Conservation (phyloP, 2,329 filamentous ascomycete genomes). For the Clarireedia paspali region DNA sequence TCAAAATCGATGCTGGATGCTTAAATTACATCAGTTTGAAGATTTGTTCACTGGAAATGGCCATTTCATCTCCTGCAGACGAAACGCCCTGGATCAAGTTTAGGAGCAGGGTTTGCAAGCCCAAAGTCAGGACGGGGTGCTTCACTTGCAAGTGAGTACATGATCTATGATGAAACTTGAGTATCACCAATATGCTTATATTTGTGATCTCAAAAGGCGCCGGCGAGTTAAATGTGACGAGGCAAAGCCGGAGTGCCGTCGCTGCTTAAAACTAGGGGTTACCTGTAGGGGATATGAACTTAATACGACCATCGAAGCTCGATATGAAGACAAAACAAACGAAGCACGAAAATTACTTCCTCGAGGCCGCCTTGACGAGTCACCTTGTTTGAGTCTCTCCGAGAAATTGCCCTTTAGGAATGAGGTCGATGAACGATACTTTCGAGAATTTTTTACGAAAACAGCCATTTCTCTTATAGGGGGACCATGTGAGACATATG, state of each 20-base stretch:
- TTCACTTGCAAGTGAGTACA: conserved; percentile 11
- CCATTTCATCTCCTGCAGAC: background rate
- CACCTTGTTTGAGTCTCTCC: background rate
- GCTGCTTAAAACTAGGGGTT: conserved; percentile 1
- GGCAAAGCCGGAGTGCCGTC: conserved; percentile 3
- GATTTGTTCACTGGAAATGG: background rate
- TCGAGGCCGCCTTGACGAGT: background rate
- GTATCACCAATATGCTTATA: background rate
- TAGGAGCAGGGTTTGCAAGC: conserved; percentile 2
- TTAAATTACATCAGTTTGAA: too few species aligned
- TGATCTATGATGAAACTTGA: background rate
- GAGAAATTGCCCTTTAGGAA: conserved; percentile 20
- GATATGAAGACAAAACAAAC: background rate
- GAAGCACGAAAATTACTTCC: background rate
- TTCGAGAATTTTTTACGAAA: conserved; percentile 4
- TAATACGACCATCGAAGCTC: background rate
- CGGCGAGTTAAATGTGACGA: conserved; percentile 9
- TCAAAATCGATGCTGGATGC: too few species aligned
- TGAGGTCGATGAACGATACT: conserved; percentile 34
- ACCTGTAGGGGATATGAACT: conserved; percentile 5
- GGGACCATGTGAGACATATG: conserved; percentile 41
- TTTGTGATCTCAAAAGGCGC: background rate
- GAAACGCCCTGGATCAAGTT: background rate
- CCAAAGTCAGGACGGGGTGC: conserved; percentile 7
- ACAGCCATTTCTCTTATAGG: conserved; percentile 34